Percentiles rank a stretch among this genome's conserved stretches.
phyloP scores from a whole-genome alignment of 1,284 basidiomycete genomes.

The Veloporphyrellus conicus region DNA sequence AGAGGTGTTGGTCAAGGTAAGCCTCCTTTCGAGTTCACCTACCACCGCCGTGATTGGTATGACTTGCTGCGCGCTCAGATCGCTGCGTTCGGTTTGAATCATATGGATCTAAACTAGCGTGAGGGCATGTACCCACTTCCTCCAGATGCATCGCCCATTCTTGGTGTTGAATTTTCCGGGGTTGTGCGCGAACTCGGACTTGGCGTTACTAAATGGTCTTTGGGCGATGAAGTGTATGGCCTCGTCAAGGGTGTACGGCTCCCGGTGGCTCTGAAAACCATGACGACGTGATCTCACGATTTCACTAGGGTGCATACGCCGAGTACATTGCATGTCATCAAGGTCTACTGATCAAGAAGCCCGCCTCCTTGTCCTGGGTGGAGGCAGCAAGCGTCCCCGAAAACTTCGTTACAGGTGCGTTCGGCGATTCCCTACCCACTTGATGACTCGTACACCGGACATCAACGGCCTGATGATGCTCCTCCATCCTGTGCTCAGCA shows the following conservation, averaged over 20 bases:
- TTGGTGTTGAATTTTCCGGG: slow-evolving; percentile 93
- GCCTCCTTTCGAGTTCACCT: slow-evolving; percentile 9
- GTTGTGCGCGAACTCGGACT: slow-evolving; percentile 58
- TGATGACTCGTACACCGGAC: neutral
- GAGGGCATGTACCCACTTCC: slow-evolving; percentile 79
- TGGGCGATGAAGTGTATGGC: slow-evolving; percentile 85
- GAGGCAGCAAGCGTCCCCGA: slow-evolving; percentile 87
- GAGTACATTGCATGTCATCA: slow-evolving; percentile 76
- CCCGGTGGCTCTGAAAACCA: neutral
- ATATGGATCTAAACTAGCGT: slow-evolving; percentile 81
- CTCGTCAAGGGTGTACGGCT: slow-evolving; percentile 61
- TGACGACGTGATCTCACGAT: slow-evolving; percentile 9
- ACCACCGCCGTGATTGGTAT: neutral
- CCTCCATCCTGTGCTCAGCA: slow-evolving; percentile 42
- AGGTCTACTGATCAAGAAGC: slow-evolving; percentile 74
- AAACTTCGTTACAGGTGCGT: slow-evolving; percentile 76
- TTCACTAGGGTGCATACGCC: slow-evolving; percentile 79
- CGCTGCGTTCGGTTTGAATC: slow-evolving; percentile 81
- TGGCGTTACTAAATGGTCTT: slow-evolving; percentile 55
- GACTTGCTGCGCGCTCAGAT: slow-evolving; percentile 40
- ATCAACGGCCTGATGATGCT: slow-evolving; percentile 6
- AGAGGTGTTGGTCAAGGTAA: slow-evolving; percentile 75
- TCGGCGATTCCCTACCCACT: slow-evolving; percentile 10
- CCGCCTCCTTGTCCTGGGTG: slow-evolving; percentile 69
- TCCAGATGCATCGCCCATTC: slow-evolving; percentile 68